Base-by-base conservation (phyloP, 257 asterid species). In the Fraxinus excelsior region DNA sequence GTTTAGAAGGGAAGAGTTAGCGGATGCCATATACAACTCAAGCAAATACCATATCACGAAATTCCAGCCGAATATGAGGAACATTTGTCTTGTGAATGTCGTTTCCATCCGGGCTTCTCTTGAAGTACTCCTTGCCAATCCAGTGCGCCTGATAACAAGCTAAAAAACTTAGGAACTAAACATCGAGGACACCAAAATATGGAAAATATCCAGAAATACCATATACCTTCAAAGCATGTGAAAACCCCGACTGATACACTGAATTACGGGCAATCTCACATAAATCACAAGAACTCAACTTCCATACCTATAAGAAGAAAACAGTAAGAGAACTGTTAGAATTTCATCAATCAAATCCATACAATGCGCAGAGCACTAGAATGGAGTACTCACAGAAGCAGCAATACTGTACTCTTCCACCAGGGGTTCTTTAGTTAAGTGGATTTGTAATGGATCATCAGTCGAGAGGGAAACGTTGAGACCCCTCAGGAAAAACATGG, bases 391-490 rank as follows among this genome's bases (percentile, higher is more conserved):
- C 80, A 96, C 99, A 3, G 98, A 93, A 79, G 99, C 98, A 67
- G 99, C 99, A 78, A 95, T 93, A 84, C 99, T 95, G 85, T 95
- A 95, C 81, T 95, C 99, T 86, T 95, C 99, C 64, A 95, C 99
- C 60, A 95, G 89, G 67, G 99, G 97, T 85, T 95, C 98, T 89
- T 95, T 95, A 18, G 99, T 95, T 75, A 95, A 86, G 90, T 95
- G 99, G 75, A 95, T 95, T 85, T 95, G 99, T 71, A 95, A 84
- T 34, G 99, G 99, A 84, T 95, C 99, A 66, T 94, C 99, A 67
- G 99, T 94, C 23, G 99, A 94, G 71, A 94, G 96, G 29, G 97
- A 94, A 56, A 94, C 99, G 71, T 92, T 92, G 74, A 94, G 99
- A 71, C 99, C 99, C 34, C 99, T 94, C 38, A 90, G 82, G 91